Conservation (phyloP, 805 yeast genomes). For the Ogataea degrootiae region DNA sequence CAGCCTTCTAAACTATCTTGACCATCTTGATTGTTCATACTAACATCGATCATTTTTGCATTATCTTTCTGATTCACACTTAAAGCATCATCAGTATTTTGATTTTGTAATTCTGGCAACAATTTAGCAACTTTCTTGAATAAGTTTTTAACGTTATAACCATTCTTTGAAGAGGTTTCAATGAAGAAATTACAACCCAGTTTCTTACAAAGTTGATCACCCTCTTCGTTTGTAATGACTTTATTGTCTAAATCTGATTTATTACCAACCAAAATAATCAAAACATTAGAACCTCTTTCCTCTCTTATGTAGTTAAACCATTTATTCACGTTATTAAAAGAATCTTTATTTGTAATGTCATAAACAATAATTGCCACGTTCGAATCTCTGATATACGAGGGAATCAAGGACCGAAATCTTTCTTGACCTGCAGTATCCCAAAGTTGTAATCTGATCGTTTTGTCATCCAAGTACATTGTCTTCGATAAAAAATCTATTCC, state of each 20-base stretch:
- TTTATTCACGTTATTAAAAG: conserved; percentile 77
- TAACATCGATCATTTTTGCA: conserved; percentile 41
- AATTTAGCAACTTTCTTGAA: conserved; percentile 89
- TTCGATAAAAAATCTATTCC: conserved; percentile 93
- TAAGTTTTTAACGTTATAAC: conserved; percentile 84
- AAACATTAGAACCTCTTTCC: conserved; percentile 87
- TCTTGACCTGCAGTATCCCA: conserved; percentile 99
- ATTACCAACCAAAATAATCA: conserved; percentile 88
- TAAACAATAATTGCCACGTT: conserved; percentile 97
- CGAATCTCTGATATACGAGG: conserved; percentile 91
- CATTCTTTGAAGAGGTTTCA: conserved; percentile 93
- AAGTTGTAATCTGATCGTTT: conserved; percentile 87
- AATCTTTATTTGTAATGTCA: conserved; percentile 82
- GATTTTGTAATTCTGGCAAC: conserved; percentile 67
- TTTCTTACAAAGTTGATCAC: conserved; percentile 67
- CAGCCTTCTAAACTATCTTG: conserved; percentile 33
- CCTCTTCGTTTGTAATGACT: conserved; percentile 79
- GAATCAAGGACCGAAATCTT: conserved; percentile 88
- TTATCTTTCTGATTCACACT: conserved; percentile 20
- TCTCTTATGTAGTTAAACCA: conserved; percentile 95
- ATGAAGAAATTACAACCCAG: conserved; percentile 76
- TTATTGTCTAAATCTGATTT: conserved; percentile 83
- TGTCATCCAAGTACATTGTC: conserved; percentile 93
- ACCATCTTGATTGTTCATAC: conserved; percentile 30
- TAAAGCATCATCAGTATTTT: conserved; percentile 21